A percentile compares a stretch with the other conserved stretches of the same genome.
Evolutionary conservation across 208 protist species (phyloP).

Genomic region (Endotrypanum monterogeii): DNA sequence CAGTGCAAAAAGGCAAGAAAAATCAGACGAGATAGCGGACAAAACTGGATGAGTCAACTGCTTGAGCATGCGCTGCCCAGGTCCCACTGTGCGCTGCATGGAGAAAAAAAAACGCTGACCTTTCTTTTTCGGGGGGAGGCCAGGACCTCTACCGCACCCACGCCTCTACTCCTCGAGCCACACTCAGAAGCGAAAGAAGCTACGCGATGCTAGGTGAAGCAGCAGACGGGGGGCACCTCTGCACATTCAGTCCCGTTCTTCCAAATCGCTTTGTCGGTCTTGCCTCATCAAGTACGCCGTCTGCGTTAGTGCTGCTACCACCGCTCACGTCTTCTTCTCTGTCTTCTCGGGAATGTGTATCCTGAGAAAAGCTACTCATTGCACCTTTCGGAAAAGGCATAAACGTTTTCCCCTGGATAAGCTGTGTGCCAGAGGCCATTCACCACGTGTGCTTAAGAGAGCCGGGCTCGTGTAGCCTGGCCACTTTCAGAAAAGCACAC

Average conservation of each 20-base stretch:
- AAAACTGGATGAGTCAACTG: conserved; percentile 46
- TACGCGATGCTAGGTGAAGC: not conserved
- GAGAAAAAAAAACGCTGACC: not conserved
- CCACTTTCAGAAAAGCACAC: not conserved
- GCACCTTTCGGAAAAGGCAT: no score
- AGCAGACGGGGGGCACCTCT: not conserved
- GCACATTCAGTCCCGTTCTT: not conserved
- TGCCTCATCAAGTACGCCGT: not conserved
- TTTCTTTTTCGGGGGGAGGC: no score
- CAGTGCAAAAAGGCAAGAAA: conserved; percentile 39
- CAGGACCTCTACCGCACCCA: not conserved
- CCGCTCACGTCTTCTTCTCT: not conserved
- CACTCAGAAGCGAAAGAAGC: not conserved
- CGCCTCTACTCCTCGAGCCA: not conserved
- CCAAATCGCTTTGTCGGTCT: not conserved
- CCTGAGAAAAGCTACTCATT: not conserved
- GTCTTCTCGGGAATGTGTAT: not conserved
- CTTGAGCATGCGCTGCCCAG: conserved; percentile 28
- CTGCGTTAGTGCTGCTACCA: not conserved
- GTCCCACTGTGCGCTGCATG: no score
- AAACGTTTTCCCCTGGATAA: not conserved
- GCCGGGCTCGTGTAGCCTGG: not conserved
- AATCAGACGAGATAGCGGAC: conserved; percentile 34
- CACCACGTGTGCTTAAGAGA: not conserved
- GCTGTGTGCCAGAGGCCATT: not conserved